Conservation (phyloP, 1,139 yeast species). For the Yamadazyma blattariae region DNA sequence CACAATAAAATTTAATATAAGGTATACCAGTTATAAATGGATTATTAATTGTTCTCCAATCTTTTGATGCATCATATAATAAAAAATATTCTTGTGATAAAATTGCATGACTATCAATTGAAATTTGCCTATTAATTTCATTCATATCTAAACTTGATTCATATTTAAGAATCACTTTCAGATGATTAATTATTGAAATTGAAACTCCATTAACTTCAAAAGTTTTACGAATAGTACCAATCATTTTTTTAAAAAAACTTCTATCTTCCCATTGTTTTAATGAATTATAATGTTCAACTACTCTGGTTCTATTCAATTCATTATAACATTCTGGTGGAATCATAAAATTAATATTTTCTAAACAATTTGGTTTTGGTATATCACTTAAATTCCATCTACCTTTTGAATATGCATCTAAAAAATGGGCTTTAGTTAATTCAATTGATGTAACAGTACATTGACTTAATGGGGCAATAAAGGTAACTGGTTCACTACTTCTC, state of each 20-base stretch:
- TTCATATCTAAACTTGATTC: conserved; percentile 44
- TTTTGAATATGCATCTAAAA: conserved; percentile 57
- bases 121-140: conserved; percentile 53
- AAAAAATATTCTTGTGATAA: conserved; percentile 54
- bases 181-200: conserved; percentile 53
- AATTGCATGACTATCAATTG: conserved; percentile 67
- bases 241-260: conserved; percentile 34
- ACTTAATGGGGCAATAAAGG: conserved; percentile 19
- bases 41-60: conserved; percentile 62
- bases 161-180: conserved; percentile 47
- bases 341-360: conserved; percentile 46
- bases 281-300: conserved; percentile 39
- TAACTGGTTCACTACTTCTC: conserved; percentile 2
- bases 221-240: conserved; percentile 31
- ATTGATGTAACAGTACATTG: conserved; percentile 26
- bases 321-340: conserved; percentile 57
- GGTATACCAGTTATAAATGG: conserved; percentile 67
- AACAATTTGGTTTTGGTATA: conserved; percentile 55
- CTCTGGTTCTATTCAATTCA: conserved; percentile 39
- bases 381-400: conserved; percentile 58
- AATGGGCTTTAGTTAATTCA: conserved; percentile 54
- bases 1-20: conserved; percentile 56
- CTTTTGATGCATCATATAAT: conserved; percentile 56
- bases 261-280: conserved; percentile 51
- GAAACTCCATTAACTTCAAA: conserved; percentile 52